Base-by-base conservation (phyloP, 2,329 filamentous ascomycete genomes). In the Arthroderma sp. region DNA sequence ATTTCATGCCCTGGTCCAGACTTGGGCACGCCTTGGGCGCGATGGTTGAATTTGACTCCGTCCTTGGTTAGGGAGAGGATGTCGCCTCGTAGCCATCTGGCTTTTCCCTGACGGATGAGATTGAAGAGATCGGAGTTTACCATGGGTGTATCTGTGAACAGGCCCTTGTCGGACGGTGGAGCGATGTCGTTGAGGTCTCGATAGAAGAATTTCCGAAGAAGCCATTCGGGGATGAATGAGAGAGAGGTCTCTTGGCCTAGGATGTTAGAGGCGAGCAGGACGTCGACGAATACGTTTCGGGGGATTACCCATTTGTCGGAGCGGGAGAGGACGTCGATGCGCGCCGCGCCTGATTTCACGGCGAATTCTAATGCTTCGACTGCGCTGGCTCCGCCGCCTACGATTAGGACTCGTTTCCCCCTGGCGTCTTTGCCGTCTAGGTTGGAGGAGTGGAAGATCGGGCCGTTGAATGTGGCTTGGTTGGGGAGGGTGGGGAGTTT, bases 271-370 rank as follows among this genome's bases (percentile, higher is more conserved):
- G 83, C 75, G 1, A 94, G 73, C 1, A 93, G 68, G 1, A 75
- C 69, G 57, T 93, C 80, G 42, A 91, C 71, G 37, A 91, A 40
- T 0, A 83, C 69, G 52, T 93, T 91, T 6, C 86, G 75, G 0
- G 85, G 85, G 43, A 89, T 88, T 50, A 91, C 85, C 85, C 84
- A 89, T 60, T 89, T 91, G 54, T 89, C 84, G 9, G 78, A 83
- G 22, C 85, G 74, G 0, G 85, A 78, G 6, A 93, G 72, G 29
- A 93, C 79, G 46, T 78, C 80, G 0, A 81, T 80, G 55, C 85
- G 78, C 5, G 69, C 66, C 0, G 84, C 85, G 3, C 78, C 71
- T 36, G 78, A 74, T 8, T 75, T 67, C 7, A 80, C 74, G 1
- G 83, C 83, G 53, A 85, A 93, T 56, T 93, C 85, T 28, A 93